Base-by-base conservation (phyloP, 108 stramenopile genomes). In the Conticribra guillardii region DNA sequence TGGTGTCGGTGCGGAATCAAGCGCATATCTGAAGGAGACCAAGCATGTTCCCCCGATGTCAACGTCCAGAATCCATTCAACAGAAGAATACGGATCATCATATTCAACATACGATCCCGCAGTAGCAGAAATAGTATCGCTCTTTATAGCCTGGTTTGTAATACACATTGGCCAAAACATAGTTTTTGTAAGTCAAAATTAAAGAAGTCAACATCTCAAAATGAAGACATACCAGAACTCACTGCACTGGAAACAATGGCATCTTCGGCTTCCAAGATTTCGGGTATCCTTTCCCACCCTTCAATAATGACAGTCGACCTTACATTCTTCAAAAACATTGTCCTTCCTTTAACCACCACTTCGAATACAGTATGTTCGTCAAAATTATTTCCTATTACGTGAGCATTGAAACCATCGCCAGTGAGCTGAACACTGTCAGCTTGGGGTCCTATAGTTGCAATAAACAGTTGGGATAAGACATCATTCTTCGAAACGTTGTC, bases 351-450 rank as follows among this genome's bases (percentile, higher is more conserved):
- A 52, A 61, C 65, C 54, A 81, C 69, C 5, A 88, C 76, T 59
- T 82, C 77, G 59, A 90, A 90, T 4, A 88, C 59, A 23, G 87
- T 84, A 2, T 71, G 63, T 15, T 44, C 60, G 26, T 82, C 76
- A 32, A 81, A 30, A 15, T 18, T 26, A 9, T 69, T 70, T n/a
- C 50, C 58, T 1, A 66, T 49, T 32, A 52, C 49, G 52, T 83
- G 76, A 33, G 58, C 68, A 56, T 32, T 47, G 15, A 84, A 29
- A 14, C 73, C 82, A 30, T 48, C 31, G 18, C 22, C 33, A 29
- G 64, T 56, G 37, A n/a, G n/a, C n/a, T 11, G 8, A 24, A 68
- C 32, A 26, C 64, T 67, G 26, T 17, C 63, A 50, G 27, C 55
- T 19, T 33, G 24, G 37, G 83, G 80, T 27, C 64, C 66, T 9